Base-by-base conservation (phyloP, 2,329 filamentous ascomycete species). In the Hypoxylon sp. region DNA sequence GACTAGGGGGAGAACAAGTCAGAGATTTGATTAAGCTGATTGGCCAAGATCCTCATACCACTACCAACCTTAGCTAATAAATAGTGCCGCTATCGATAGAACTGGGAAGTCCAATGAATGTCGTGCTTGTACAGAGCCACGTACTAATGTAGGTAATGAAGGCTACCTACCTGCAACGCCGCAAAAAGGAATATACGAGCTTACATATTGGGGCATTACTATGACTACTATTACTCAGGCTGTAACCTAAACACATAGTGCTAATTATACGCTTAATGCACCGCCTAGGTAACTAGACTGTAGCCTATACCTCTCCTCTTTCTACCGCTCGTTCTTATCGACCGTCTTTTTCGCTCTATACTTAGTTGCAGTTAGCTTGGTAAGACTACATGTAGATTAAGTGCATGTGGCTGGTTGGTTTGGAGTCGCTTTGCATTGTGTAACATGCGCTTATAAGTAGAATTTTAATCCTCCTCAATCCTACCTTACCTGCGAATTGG, bases 391-490 rank as follows among this genome's bases (percentile, higher is more conserved):
- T n/a, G n/a, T n/a, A 33, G 46, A 51, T 60, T 37, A 42, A 24
- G 26, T 42, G 50, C 52, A 51, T 65, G 65, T 71, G 55, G 68
- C 66, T 68, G 52, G 59, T 63, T 69, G 51, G 42, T 26, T 55
- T 62, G 35, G 46, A 63, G 66, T 71, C 39, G 63, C 66, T 63
- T 52, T 61, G 69, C 69, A 64, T 71, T 64, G 66, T 71, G 66
- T 71, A 71, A 69, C 69, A 57, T 58, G 59, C 57, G 62, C 37
- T 53, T 31, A 63, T 60, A 39, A 59, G 47, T 46, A 69, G 59
- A 60, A 63, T 54, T 42, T 59, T 14, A 60, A 60, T 65, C 68
- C 62, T 71, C 42, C 52, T 59, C 19, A 51, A 66, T 66, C 53
- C 52, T 53, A 52, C 63, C 58, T 66, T n/a, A 57, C 46, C 63